Percentiles rank a stretch among this genome's conserved stretches.
These are phyloP conservation scores for Erucastrum elatum DNA, from an alignment of 345 rosid species.

Conservation along the genomic window DNA sequence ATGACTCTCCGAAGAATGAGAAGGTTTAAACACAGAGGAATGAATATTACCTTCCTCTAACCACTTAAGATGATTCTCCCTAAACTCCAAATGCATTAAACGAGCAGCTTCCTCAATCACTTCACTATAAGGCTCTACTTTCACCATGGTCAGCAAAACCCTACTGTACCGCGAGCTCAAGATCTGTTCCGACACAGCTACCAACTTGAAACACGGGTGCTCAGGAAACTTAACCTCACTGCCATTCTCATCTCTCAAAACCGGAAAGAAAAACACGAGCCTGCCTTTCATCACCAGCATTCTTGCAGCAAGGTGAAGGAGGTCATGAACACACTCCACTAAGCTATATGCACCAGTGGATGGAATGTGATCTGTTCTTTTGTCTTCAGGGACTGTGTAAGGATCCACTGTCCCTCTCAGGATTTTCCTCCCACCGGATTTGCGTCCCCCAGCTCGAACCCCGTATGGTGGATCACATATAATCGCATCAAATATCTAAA, in stretches of 20 bases:
- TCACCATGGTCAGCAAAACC: constrained; percentile 83
- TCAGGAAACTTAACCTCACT: constrained; percentile 54
- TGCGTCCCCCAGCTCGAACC: constrained; percentile 94
- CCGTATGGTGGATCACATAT: constrained; percentile 96
- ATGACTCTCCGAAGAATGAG: constrained; percentile 43
- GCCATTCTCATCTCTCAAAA: constrained; percentile 64
- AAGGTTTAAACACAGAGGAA: constrained; percentile 72
- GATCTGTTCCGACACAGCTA: constrained; percentile 86
- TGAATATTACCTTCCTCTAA: constrained; percentile 84
- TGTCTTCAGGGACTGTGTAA: constrained; percentile 88
- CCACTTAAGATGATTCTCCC: constrained; percentile 90
- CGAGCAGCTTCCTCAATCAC: constrained; percentile 62
- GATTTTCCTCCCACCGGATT: constrained; percentile 92
- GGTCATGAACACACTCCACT: constrained; percentile 86
- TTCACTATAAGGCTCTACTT: constrained; percentile 58
- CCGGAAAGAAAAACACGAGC: constrained; percentile 87
- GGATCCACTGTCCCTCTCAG: constrained; percentile 79
- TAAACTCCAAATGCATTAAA: constrained; percentile 72
- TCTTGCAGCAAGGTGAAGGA: constrained; percentile 82
- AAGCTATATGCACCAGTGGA: constrained; percentile 88
- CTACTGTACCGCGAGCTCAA: constrained; percentile 82
- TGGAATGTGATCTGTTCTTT: constrained; percentile 85
- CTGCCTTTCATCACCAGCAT: constrained; percentile 90
- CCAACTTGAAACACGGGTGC: constrained; percentile 76
- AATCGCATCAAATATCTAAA: constrained; percentile 83